Base-by-base conservation (phyloP, 495 filamentous ascomycete species). In the Chaetomium tenue region DNA sequence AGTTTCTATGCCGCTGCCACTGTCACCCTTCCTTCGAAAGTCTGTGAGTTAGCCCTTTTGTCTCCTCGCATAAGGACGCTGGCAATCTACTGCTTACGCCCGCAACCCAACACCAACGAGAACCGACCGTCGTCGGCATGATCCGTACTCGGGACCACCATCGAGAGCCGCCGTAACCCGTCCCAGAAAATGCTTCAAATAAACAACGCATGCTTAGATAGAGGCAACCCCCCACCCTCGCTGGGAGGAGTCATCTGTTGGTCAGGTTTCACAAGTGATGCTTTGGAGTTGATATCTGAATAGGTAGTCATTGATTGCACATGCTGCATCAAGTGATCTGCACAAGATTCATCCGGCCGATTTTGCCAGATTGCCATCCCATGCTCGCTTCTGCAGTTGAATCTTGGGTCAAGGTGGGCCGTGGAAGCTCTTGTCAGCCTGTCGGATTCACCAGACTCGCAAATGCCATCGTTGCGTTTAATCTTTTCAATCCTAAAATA, bases 271-370 rank as follows among this genome's bases (percentile, higher is more conserved):
- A 22, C 33, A 40, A 40, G 20, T 39, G 37, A 44, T 23, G 12
- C 58, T 7, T 11, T 18, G 46, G 28, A 22, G n/a, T 23, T 60
- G 62, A 47, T 58, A 48, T 47, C 22, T 25, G 42, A 46, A 15
- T 65, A 37, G 33, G 8, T 65, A 37, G 33, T 37, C 1, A 37
- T 12, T 37, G 33, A 59, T 61, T 47, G 71, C 72, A 71, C 74
- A 70, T 40, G 70, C 73, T 70, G 73, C 70, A 73, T 78, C 76
- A 80, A 79, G 79, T 79, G 78, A 80, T 81, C 74, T 73, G 68
- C 75, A 69, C 53, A 4, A 66, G 25, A 74, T 78, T 80, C 72
- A 76, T 61, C 77, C 79, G 78, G 77, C 60, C 61, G 61, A 70
- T 79, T 79, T 76, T 80, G 62, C 77, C 74, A 77, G 72, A 76